A percentile compares a stretch with the other conserved stretches of the same genome.
phyloP scores from a whole-genome alignment of 371 early-diverging fungal species.

The Nematocida homosporus region DNA sequence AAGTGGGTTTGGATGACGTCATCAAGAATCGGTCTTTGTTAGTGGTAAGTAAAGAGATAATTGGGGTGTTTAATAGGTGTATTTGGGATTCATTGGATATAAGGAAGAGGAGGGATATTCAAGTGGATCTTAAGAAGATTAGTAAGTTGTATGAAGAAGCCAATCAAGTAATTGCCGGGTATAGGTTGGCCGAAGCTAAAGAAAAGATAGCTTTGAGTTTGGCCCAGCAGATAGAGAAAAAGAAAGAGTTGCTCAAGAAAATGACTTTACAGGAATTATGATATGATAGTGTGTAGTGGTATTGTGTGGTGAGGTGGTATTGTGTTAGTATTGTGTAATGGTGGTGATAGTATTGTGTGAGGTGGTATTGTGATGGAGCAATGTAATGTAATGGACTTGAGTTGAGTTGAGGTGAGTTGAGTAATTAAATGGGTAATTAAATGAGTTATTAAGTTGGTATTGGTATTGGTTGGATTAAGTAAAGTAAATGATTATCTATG shows the following conservation, averaged over 20 bases:
- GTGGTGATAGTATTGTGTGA: too few relatives aligned
- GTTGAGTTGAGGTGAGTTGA: neutral
- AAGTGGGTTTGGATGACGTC: neutral
- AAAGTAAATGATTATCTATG: too few relatives aligned
- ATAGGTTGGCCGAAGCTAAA: constrained; percentile 18
- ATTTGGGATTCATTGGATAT: neutral
- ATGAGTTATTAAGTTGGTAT: too few relatives aligned
- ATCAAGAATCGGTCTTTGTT: neutral
- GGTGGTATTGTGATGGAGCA: too few relatives aligned
- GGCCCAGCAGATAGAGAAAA: constrained; percentile 33
- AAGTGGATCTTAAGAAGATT: constrained; percentile 23
- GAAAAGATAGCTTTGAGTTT: constrained; percentile 12
- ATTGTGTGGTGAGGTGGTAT: too few relatives aligned
- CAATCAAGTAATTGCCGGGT: constrained; percentile 11
- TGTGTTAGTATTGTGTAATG: too few relatives aligned
- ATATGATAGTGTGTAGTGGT: too few relatives aligned
- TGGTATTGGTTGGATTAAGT: too few relatives aligned
- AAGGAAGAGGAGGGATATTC: constrained; percentile 16
- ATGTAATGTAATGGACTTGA: too few relatives aligned
- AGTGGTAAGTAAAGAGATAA: constrained; percentile 2
- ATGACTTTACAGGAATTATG: too few relatives aligned
- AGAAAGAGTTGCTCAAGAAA: constrained; percentile 32
- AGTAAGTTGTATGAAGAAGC: constrained; percentile 32
- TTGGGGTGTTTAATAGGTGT: neutral
- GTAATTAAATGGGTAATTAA: neutral